Base-by-base conservation (phyloP, 1,139 yeast genomes). In the Hansenula sp. region DNA sequence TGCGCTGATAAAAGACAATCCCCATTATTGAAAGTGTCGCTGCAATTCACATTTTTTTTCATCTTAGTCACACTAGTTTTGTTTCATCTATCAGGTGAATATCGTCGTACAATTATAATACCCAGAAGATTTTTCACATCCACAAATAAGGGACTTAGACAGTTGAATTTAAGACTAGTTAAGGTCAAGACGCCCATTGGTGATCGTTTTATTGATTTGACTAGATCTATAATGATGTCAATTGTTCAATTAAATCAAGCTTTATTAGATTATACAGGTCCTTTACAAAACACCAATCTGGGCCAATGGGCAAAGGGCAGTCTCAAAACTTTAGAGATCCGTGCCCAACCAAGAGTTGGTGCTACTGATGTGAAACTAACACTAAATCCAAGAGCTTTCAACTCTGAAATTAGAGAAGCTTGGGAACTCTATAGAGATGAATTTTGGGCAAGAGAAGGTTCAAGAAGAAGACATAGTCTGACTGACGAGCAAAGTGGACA, bases 341-440 rank as follows among this genome's bases (percentile, higher is more conserved):
- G 70, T 44, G 62, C 69, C 3, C 72, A 62, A 47, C 72, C 69
- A 9, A 58, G 72, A 40, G 70, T 72, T 10, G 81, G 79, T 10
- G 77, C 77, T 11, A 69, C 72, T 5, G 74, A 73, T 53, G 74
- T 68, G 15, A 90, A 90, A 61, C 63, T 93, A 13, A 85, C 88
- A 3, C 69, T 93, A 45, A 84, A 85, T 48, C 86, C 97, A 1
- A 71, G 96, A 43, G 83, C 83, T 1, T 93, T 91, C 63, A 79
- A 80, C 48, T 81, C 93, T 0, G 94, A 87, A 45, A 79, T 87
- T 4, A 74, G 96, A 52, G 97, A 91, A 61, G 94, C 91, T 12
- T 93, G 99, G 99, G 99, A 93, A 58, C 65, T 89, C 39, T 93
- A 91, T 58, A 69, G 99, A 47, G 88, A 88, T 56, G 97, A 91